Conservation (phyloP, 2,329 filamentous ascomycete genomes). For the Clonostachys solani region DNA sequence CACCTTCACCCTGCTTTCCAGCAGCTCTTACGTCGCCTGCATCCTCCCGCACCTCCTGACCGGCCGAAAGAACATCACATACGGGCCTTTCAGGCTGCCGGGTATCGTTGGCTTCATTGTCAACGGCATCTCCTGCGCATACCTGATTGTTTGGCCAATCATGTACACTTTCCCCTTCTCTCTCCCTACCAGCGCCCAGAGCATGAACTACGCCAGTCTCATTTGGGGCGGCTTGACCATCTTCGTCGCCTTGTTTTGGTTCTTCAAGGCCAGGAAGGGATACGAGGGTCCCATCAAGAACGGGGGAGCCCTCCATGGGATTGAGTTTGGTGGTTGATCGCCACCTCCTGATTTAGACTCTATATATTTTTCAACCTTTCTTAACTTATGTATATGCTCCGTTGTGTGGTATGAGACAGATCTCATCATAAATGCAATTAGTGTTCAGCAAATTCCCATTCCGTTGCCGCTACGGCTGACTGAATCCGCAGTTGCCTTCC, state of each 20-base stretch:
- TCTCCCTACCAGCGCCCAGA: constrained; percentile 34
- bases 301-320: no score
- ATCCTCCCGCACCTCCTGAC: constrained; percentile 54
- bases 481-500: no score
- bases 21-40: constrained; percentile 49
- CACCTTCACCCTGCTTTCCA: constrained; percentile 30
- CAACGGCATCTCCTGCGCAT: constrained; percentile 46
- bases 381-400: no score
- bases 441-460: no score
- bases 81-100: constrained; percentile 53
- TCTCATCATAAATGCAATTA: no score
- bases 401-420: no score
- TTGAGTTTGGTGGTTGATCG: no score
- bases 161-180: constrained; percentile 58
- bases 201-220: constrained; percentile 49
- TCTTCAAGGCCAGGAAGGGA: constrained; percentile 16
- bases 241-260: constrained; percentile 35
- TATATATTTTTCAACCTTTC: no score
- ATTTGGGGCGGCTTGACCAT: constrained; percentile 37
- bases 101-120: constrained; percentile 41
- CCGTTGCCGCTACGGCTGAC: no score
- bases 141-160: constrained; percentile 57
- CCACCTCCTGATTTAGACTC: no score
- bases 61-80: constrained; percentile 25
- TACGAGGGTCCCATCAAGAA: constrained; percentile 4